Evolutionary conservation across 1,139 yeast species (phyloP), one percentile per base, ranked within the genome.

Genomic region (Hemisphaericaspora xylofermentans): DNA sequence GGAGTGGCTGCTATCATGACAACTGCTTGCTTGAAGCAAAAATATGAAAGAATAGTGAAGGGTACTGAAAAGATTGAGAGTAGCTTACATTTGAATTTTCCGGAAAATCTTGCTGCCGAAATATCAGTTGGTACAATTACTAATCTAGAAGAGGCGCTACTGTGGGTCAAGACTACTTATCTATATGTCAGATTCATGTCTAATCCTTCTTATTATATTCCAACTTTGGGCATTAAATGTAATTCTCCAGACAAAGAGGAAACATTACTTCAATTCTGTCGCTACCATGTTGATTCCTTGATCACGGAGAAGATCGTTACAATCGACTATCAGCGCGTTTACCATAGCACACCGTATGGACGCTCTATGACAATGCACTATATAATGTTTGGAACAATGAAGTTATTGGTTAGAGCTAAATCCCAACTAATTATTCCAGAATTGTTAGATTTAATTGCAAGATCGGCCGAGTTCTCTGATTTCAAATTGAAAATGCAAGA

Each of bases 1-100:
- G 84, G 74, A n/a, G 60, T 52, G 33, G 79, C 82, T 3, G 68
- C 79, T 2, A 71, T 80, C 12, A 64, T 79, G 68, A 80, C 86
- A 0, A 67, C 68, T 6, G 45, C 51, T 2, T 56, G 56, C 1
- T 63, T 64, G 39, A 65, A 62, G 33, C 44, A 42, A 2, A 60
- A 56, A 18, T 75, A 77, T 56, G 69, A 71, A 46, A 59, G 63
- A 24, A 52, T 79, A 35, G 54, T 73, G 2, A 58, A 71, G 45
- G 76, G 80, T 0, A 56, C 64, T 19, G 73, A 74, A 43, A 59
- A 61, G 21, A 53, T 78, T n/a, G 82, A 77, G 54, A 79, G 82
- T 49, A 62, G 68, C 25, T 60, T 74, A 38, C 80, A 68, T 51
- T 48, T 60, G 40, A 69, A 67, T 48, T 57, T 73, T 33, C 56